Evolutionary conservation across 768 basidiomycete genomes (phyloP), one percentile per base, ranked within the genome.

Genomic region (Gloeostereum incarnatum): DNA sequence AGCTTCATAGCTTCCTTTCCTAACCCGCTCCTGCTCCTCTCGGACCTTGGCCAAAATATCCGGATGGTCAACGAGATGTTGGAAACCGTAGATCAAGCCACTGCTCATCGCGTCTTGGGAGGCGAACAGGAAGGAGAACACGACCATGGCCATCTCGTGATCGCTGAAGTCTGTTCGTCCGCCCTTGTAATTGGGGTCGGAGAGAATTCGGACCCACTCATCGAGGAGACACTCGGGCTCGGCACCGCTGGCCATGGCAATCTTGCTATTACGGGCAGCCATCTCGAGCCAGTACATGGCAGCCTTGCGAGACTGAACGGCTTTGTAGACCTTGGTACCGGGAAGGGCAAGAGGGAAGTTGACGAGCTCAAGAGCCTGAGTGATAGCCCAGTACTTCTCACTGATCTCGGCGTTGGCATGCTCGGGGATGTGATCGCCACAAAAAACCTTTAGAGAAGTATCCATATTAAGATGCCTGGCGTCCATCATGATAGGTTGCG

Each of bases 101-200:
- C 87, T 91, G 56, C 88, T 89, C 96, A 99, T 98, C 34, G 96
- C 96, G 56, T 99, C 96, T 66, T 96, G 90, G 18, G 81, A 85
- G 2, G 90, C 96, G 52, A 97, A 97, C 38, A 99, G 66, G 80
- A 98, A 98, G 8, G 88, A 91, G 54, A 99, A 81, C 27, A 99
- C 62, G 52, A 96, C 93, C 81, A 96, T 87, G 20, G 88, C 91
- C 78, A 98, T 98, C 62, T 99, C 94, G 48, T 73, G 70, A 57
- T 98, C 85, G 47, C 79, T 85, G 63, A 92, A 98, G 44, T 97
- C 88, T n/a, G n/a, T n/a, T 44, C 67, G 75, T 46, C 80, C 78
- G 46, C 84, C 81, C 58, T 92, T 93, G 56, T 73, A 75, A 6
- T 53, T 55, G 59, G 96, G 96, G 18, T 79, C 77, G 26, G 68